Evolutionary conservation across 164 flowering plant genomes (phyloP).

Genomic region (Vitis labrusca): DNA sequence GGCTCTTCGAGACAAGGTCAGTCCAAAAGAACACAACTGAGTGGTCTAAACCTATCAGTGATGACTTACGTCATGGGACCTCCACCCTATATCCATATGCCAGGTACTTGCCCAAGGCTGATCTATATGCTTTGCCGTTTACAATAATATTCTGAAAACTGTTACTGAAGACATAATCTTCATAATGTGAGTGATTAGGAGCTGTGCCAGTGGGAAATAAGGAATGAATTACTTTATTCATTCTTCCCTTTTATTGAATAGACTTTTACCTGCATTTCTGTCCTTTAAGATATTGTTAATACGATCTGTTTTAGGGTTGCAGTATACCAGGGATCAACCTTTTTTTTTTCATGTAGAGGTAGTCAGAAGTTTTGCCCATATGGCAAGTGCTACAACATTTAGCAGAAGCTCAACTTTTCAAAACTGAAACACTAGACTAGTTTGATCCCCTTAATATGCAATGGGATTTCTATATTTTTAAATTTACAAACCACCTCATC

Average conservation of each 20-base stretch:
- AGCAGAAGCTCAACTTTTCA: no score
- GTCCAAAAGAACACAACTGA: not conserved
- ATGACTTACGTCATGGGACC: not conserved
- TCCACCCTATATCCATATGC: not conserved
- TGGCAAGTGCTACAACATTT: no score
- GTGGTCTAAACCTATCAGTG: not conserved
- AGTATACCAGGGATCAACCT: no score
- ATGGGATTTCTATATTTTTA: not conserved
- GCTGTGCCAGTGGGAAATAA: not conserved
- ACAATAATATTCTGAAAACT: not conserved
- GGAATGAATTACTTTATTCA: no score
- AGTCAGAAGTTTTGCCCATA: no score
- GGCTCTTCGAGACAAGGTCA: constrained; percentile 9
- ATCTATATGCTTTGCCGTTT: not conserved
- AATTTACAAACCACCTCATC: constrained; percentile 3
- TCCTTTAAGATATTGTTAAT: no score
- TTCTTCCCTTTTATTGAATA: no score
- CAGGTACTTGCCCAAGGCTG: not conserved
- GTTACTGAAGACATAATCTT: not conserved
- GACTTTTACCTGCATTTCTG: no score
- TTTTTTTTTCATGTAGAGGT: no score
- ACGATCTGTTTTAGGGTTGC: no score
- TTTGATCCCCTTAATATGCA: no score
- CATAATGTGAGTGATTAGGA: not conserved
- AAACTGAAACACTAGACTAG: no score